Conservation (phyloP, 2,329 filamentous ascomycete species). For the Paradendryphiella salina region DNA sequence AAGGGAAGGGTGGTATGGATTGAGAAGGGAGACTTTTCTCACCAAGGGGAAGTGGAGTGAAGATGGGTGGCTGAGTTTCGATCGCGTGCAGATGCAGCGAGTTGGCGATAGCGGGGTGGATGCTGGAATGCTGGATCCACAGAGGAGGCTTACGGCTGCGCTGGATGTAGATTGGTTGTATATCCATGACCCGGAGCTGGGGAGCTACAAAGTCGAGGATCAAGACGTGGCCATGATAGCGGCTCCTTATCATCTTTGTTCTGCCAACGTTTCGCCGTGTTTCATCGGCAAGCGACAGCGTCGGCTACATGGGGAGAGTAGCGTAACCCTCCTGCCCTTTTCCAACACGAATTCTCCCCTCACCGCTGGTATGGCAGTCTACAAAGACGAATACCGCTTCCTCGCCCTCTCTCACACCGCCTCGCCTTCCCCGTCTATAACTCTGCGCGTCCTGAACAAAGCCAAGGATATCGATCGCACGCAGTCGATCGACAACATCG, state of each 20-base stretch:
- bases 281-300: conserved; percentile 22
- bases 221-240: conserved; percentile 2
- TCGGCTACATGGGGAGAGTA: conserved; percentile 11
- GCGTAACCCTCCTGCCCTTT: not conserved
- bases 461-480: conserved; percentile 9
- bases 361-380: conserved; percentile 13
- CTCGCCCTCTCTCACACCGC: conserved; percentile 9
- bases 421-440: not conserved
- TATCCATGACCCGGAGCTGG: conserved; percentile 10
- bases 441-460: conserved; percentile 13
- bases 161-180: conserved; percentile 7
- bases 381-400: conserved; percentile 27
- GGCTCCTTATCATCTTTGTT: conserved; percentile 6
- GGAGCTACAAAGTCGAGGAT: conserved; percentile 1
- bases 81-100: conserved; percentile 3
- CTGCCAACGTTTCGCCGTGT: conserved; percentile 11
- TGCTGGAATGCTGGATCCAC: not conserved
- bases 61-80: conserved; percentile 19
- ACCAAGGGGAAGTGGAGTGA: conserved; percentile 10
- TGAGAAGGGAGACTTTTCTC: conserved; percentile 20
- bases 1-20: conserved; percentile 6
- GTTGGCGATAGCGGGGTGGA: too few relatives aligned
- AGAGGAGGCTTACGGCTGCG: conserved; percentile 1
- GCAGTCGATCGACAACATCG: not conserved
- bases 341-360: not conserved